Evolutionary conservation across 768 basidiomycete genomes (phyloP).

Genomic region (Ramaria sp.): DNA sequence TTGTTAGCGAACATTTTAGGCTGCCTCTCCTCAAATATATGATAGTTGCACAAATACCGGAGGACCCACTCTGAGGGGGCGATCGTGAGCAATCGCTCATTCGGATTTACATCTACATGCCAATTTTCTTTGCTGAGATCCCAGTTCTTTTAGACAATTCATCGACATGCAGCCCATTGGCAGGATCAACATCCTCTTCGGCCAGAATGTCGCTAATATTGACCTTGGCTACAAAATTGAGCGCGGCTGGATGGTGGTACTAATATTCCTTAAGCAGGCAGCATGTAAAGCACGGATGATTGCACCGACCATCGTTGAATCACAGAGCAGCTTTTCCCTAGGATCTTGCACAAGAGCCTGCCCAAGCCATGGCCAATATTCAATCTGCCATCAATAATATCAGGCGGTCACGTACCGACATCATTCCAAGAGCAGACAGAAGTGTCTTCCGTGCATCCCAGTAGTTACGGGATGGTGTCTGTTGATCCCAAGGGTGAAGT

Average conservation of each 20-base stretch:
- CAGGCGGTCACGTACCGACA: background rate
- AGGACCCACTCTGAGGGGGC: background rate
- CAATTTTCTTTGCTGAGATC: background rate
- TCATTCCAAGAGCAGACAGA: conserved; percentile 4
- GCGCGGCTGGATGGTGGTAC: conserved; percentile 9
- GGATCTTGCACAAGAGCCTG: conserved; percentile 10
- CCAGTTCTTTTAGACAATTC: conserved; percentile 1
- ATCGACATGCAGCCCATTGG: background rate
- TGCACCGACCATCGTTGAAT: background rate
- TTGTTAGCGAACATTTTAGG: conserved; percentile 7
- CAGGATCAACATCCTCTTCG: background rate
- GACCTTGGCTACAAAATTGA: conserved; percentile 2
- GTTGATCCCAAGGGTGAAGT: conserved; percentile 6
- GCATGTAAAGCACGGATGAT: background rate
- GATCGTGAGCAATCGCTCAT: background rate
- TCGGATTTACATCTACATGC: background rate
- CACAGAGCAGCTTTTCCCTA: conserved; percentile 4
- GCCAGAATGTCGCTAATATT: conserved; percentile 5
- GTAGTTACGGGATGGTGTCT: conserved; percentile 1
- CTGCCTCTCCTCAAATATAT: conserved; percentile 3
- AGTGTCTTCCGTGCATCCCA: conserved; percentile 7
- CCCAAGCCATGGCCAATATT: background rate
- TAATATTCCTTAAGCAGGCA: background rate
- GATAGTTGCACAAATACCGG: conserved; percentile 6
- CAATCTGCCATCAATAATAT: background rate